Base-by-base conservation (phyloP, 2,329 filamentous ascomycete species). In the Scedosporium apiospermum region DNA sequence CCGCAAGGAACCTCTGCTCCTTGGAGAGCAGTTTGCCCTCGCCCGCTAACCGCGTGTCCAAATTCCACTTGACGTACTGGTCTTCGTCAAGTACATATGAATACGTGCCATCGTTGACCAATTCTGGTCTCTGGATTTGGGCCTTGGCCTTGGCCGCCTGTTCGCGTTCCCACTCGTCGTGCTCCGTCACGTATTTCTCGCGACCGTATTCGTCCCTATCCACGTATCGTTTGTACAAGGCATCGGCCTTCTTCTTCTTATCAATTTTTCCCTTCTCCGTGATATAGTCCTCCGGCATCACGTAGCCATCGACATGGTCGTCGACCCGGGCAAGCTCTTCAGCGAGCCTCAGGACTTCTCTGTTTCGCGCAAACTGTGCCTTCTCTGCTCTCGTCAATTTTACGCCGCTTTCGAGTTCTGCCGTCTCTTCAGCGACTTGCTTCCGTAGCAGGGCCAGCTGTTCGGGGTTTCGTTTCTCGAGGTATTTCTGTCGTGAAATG, bases 81-180 rank as follows among this genome's bases (percentile, higher is more conserved):
- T 88, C 84, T 67, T 96, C 89, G 69, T 99, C 95, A 71, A 99
- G 87, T 14, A 99, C 90, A 71, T 93, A 96, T 68, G 95, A 90
- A 71, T 98, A 99, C 42, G 51, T 44, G 3, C 58, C 60, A 12
- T 92, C 87, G 61, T 93, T 87, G 14, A 89, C 86, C 42, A 88
- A 82, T 70, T 96, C 91, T 0, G 86, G 78, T 61, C 86, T 85
- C 67, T 85, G 82, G 64, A 96, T 91, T 72, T 96, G 92, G 1
- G 91, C 87, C 72, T 93, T 95, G 5, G 91, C 93, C 73, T 96
- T 96, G 63, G 87, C 82, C 0, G 89, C 84, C 75, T 98, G 93
- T 71, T 98, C 93, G 63, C 86, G 80, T 72, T 99, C 95, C 93
- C 93, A 99, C 70, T 96, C 90, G 65, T 99, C 93, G 66, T 96